Evolutionary conservation across 2,329 filamentous ascomycete genomes (phyloP).

Genomic region (Cadophora gregata): DNA sequence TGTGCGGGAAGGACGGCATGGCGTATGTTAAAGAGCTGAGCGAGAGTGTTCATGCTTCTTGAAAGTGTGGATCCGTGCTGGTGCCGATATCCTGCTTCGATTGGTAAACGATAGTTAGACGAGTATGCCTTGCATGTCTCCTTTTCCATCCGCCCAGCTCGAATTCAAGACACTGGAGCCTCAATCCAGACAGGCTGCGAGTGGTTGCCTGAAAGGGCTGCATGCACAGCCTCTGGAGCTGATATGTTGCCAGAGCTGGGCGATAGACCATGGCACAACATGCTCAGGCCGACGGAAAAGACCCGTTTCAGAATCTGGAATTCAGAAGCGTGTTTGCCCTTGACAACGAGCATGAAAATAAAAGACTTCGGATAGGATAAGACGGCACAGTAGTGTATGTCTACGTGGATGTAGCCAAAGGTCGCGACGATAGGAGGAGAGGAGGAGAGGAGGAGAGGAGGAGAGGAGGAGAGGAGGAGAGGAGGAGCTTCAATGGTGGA

Average conservation of each 20-base stretch:
- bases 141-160: slow-evolving; percentile 15
- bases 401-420: not conserved
- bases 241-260: not conserved
- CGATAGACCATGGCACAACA: not conserved
- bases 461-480: not conserved
- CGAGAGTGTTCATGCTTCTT: slow-evolving; percentile 1
- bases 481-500: not conserved
- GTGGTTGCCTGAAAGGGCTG: slow-evolving; percentile 13
- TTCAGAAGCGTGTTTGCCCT: not conserved
- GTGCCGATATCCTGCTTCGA: slow-evolving; percentile 9
- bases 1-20: slow-evolving; percentile 1
- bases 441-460: not conserved
- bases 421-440: not conserved
- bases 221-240: slow-evolving; percentile 13
- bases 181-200: slow-evolving; percentile 6
- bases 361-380: not conserved
- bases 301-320: slow-evolving; percentile 1
- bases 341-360: not conserved
- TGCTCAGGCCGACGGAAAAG: not conserved
- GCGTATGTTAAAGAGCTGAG: not conserved
- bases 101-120: not conserved
- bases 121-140: slow-evolving; percentile 9
- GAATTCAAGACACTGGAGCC: slow-evolving; percentile 7
- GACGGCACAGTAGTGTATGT: not conserved
- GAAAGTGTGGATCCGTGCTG: not conserved